phyloP scores from a whole-genome alignment of 2,329 filamentous ascomycete genomes.

The Fusarium azukiicola region DNA sequence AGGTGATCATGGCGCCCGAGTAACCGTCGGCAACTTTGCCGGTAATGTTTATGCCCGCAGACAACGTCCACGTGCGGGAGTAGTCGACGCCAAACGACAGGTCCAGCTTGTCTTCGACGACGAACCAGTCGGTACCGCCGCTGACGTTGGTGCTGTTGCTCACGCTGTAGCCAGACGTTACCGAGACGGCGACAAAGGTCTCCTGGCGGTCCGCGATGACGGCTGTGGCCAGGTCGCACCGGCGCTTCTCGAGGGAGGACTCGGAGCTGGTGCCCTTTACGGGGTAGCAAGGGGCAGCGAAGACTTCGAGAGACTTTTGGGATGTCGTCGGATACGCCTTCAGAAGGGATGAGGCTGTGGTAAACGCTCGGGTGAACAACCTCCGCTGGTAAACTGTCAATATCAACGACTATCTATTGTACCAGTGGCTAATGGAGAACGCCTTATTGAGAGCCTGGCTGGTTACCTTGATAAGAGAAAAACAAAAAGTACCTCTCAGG shows the following conservation, averaged over 20 bases:
- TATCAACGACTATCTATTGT: neutral
- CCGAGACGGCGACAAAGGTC: conserved; percentile 36
- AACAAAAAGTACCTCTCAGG: too few species aligned
- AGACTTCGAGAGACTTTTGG: conserved; percentile 27
- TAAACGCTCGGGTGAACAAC: conserved; percentile 38
- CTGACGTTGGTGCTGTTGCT: conserved; percentile 33
- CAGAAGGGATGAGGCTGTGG: conserved; percentile 27
- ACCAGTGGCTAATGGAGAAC: too few species aligned
- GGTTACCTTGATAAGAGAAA: too few species aligned
- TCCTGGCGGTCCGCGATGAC: conserved; percentile 21
- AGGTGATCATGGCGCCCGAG: conserved; percentile 31
- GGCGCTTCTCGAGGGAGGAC: neutral
- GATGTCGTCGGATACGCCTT: neutral
- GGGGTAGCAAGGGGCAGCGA: neutral
- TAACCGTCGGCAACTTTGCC: conserved; percentile 10
- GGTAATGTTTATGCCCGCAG: conserved; percentile 24
- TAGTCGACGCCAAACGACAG: conserved; percentile 30
- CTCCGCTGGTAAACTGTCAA: conserved; percentile 25
- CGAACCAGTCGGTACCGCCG: neutral
- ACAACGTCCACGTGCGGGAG: conserved; percentile 33
- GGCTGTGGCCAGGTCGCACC: conserved; percentile 3
- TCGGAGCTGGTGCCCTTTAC: neutral
- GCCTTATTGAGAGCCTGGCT: too few species aligned
- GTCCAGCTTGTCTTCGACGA: conserved; percentile 23
- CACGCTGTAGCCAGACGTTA: neutral